A percentile compares a stretch with the other conserved stretches of the same genome.
phyloP scores from a whole-genome alignment of 768 basidiomycete genomes.

The Tremella mesenterica region DNA sequence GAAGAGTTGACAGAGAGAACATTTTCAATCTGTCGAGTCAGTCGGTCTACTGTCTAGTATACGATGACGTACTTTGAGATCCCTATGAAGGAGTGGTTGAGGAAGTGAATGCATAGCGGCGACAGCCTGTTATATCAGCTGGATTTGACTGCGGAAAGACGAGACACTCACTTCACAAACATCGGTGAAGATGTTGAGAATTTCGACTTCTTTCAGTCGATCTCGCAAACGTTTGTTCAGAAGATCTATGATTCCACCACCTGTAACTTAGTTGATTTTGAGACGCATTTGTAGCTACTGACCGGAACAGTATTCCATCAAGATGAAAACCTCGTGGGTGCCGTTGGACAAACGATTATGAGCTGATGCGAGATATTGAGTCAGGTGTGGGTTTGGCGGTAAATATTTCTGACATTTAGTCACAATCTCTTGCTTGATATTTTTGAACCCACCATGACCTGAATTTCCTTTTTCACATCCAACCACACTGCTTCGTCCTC shows the following conservation, averaged over 20 bases:
- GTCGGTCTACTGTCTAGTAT: neutral
- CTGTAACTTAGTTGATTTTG: conserved; percentile 45
- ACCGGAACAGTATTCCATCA: conserved; percentile 98
- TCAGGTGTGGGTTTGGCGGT: conserved; percentile 88
- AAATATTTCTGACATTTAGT: conserved; percentile 56
- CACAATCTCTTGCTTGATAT: conserved; percentile 2
- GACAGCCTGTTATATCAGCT: conserved; percentile 52
- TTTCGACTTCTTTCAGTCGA: conserved; percentile 88
- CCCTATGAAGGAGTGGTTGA: conserved; percentile 85
- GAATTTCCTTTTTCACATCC: conserved; percentile 95
- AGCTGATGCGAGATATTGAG: conserved; percentile 89
- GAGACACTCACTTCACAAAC: conserved; percentile 60
- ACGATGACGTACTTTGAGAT: conserved; percentile 58
- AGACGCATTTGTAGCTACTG: conserved; percentile 25
- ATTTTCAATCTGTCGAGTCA: conserved; percentile 65
- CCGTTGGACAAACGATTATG: conserved; percentile 77
- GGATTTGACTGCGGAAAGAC: neutral
- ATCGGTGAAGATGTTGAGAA: conserved; percentile 94
- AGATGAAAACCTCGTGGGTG: conserved; percentile 88
- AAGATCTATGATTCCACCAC: conserved; percentile 98
- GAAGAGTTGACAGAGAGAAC: conserved; percentile 54
- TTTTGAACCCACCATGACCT: conserved; percentile 74
- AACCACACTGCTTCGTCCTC: conserved; percentile 78
- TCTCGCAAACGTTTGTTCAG: conserved; percentile 95
- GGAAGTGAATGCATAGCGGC: conserved; percentile 91